Evolutionary conservation across 805 yeast genomes (phyloP).

Genomic region (Lipomyces starkeyi): DNA sequence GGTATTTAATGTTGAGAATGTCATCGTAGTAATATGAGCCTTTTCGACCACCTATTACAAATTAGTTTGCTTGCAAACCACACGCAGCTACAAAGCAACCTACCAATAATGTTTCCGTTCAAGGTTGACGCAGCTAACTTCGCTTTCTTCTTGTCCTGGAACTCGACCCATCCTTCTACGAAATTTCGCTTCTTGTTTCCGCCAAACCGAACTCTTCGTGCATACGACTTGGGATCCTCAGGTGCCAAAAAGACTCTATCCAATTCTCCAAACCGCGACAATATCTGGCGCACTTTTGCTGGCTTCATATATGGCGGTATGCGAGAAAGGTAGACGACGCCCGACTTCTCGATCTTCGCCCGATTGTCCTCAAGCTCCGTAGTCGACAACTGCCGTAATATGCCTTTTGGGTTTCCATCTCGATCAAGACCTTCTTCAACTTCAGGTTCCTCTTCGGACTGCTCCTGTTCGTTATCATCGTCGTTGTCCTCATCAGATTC

Average conservation of each 20-base stretch:
- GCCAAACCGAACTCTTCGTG: constrained; percentile 76
- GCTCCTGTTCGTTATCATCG: constrained; percentile 42
- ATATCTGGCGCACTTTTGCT: constrained; percentile 78
- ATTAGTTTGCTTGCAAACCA: background rate
- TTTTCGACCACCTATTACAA: constrained; percentile 73
- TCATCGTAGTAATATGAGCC: constrained; percentile 92
- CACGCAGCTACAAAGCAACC: background rate
- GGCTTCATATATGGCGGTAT: constrained; percentile 99
- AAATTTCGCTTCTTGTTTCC: constrained; percentile 89
- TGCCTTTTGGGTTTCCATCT: constrained; percentile 37
- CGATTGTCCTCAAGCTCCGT: constrained; percentile 48
- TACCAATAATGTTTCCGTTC: constrained; percentile 80
- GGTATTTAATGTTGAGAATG: constrained; percentile 85
- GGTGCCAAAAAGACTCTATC: constrained; percentile 87
- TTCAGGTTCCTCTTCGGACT: constrained; percentile 28
- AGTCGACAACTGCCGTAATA: constrained; percentile 33
- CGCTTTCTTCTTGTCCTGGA: constrained; percentile 80
- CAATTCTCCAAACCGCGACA: constrained; percentile 83
- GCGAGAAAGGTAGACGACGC: constrained; percentile 89
- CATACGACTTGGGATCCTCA: constrained; percentile 71
- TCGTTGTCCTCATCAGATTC: constrained; percentile 43
- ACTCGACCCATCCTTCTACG: constrained; percentile 98
- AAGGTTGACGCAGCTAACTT: constrained; percentile 83
- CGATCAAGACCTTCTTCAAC: constrained; percentile 40
- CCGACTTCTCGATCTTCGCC: constrained; percentile 69